Percentiles rank a stretch among this genome's conserved stretches.
phyloP scores from a whole-genome alignment of 2,329 filamentous ascomycete species.

The Cyanodermella asteris region DNA sequence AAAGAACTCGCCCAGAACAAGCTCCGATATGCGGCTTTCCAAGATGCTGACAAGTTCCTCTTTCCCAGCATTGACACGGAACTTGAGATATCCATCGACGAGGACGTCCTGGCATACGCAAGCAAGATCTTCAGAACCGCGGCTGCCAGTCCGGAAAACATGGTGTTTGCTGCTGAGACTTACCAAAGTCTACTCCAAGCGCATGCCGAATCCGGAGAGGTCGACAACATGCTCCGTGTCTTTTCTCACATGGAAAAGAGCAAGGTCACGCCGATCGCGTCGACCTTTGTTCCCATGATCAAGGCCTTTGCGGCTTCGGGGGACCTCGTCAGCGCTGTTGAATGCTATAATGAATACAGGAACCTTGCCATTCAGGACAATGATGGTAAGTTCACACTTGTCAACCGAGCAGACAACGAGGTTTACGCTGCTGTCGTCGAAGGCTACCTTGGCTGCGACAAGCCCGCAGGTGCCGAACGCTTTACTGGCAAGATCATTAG shows the following conservation, averaged over 20 bases:
- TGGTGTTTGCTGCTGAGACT: slow-evolving; percentile 54
- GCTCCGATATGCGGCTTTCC: slow-evolving; percentile 65
- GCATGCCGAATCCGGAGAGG: slow-evolving; percentile 59
- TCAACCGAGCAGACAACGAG: slow-evolving; percentile 54
- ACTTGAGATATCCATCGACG: slow-evolving; percentile 64
- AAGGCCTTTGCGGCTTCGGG: slow-evolving; percentile 67
- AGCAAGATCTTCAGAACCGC: slow-evolving; percentile 70
- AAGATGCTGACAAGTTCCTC: slow-evolving; percentile 68
- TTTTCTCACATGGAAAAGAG: slow-evolving; percentile 79
- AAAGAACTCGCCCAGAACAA: slow-evolving; percentile 58
- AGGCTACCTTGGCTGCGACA: slow-evolving; percentile 65
- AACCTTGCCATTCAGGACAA: slow-evolving; percentile 69
- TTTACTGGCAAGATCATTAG: slow-evolving; percentile 65
- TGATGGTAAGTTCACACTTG: slow-evolving; percentile 43
- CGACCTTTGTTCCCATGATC: slow-evolving; percentile 84
- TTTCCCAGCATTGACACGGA: slow-evolving; percentile 73
- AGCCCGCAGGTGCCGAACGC: slow-evolving; percentile 57
- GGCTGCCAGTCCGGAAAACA: slow-evolving; percentile 34
- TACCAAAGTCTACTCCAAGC: slow-evolving; percentile 73
- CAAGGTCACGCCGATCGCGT: slow-evolving; percentile 50
- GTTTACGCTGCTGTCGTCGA: slow-evolving; percentile 85
- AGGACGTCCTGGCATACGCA: slow-evolving; percentile 68
- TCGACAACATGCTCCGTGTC: slow-evolving; percentile 74
- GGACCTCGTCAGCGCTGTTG: slow-evolving; percentile 69
- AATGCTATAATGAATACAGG: slow-evolving; percentile 91